Evolutionary conservation across 768 basidiomycete genomes (phyloP).

Genomic region (Ramaria sp.): DNA sequence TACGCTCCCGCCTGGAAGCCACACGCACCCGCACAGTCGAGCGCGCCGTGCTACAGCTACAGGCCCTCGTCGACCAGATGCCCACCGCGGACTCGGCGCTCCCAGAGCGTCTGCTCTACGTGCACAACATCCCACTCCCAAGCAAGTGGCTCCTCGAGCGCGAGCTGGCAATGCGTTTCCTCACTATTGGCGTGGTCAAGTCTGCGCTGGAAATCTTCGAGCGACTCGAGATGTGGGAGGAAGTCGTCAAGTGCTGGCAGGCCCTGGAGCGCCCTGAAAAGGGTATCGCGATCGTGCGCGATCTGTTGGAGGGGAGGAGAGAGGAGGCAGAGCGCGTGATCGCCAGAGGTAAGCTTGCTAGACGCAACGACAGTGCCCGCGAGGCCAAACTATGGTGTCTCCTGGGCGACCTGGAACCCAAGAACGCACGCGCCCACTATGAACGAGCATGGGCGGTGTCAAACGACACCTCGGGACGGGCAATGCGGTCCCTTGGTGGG

Average conservation of each 20-base stretch:
- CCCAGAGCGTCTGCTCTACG: slow-evolving; percentile 65
- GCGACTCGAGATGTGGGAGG: slow-evolving; percentile 97
- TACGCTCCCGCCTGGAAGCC: slow-evolving; percentile 86
- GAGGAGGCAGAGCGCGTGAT: slow-evolving; percentile 72
- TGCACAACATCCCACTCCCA: slow-evolving; percentile 75
- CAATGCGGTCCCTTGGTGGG: slow-evolving; percentile 87
- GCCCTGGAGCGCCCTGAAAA: slow-evolving; percentile 69
- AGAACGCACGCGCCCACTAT: slow-evolving; percentile 63
- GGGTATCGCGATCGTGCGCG: slow-evolving; percentile 71
- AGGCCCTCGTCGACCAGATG: slow-evolving; percentile 96
- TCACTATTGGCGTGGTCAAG: slow-evolving; percentile 76
- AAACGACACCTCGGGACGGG: slow-evolving; percentile 67
- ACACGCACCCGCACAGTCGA: slow-evolving; percentile 87
- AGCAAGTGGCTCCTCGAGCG: slow-evolving; percentile 90
- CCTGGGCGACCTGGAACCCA: slow-evolving; percentile 81
- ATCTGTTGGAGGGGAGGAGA: slow-evolving; percentile 74
- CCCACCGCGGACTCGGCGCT: slow-evolving; percentile 70
- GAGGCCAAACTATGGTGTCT: slow-evolving; percentile 94
- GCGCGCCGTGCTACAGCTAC: slow-evolving; percentile 83
- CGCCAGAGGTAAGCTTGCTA: slow-evolving; percentile 41
- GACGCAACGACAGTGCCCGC: slow-evolving; percentile 48
- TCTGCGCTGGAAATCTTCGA: slow-evolving; percentile 92
- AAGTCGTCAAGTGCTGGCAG: slow-evolving; percentile 83
- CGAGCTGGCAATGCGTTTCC: slow-evolving; percentile 77
- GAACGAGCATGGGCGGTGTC: slow-evolving; percentile 79